Conservation (phyloP, 495 filamentous ascomycete genomes). For the Penicillium coffeae region DNA sequence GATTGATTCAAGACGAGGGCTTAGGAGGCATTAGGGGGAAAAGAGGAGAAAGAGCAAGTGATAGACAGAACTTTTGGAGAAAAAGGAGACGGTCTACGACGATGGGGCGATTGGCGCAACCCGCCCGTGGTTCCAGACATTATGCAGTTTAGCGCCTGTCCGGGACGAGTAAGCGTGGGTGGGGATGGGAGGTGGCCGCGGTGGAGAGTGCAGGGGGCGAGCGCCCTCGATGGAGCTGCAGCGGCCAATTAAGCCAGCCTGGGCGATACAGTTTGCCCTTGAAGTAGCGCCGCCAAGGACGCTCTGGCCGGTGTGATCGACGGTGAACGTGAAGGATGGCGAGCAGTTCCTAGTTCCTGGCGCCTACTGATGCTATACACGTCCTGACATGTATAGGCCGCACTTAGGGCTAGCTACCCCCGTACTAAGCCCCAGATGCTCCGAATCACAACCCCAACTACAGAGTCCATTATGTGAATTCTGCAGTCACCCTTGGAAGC, state of each 20-base stretch:
- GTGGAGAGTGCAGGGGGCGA: background rate
- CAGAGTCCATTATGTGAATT: no score
- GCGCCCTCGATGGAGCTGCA: constrained; percentile 4
- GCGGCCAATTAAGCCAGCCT: background rate
- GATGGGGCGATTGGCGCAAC: constrained; percentile 22
- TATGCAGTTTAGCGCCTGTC: background rate
- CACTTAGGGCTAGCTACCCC: no score
- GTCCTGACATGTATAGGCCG: no score
- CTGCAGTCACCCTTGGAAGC: no score
- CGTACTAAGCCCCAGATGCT: no score
- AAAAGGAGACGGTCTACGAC: constrained; percentile 6
- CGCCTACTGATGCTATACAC: no score
- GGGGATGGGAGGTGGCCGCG: background rate
- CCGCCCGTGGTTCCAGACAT: constrained; percentile 20
- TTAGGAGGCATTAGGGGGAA: constrained; percentile 7
- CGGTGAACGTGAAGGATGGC: constrained; percentile 9
- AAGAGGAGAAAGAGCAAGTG: constrained; percentile 16
- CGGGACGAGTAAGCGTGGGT: constrained; percentile 6
- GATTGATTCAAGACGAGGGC: background rate
- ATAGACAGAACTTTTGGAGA: constrained; percentile 3
- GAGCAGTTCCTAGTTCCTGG: no score
- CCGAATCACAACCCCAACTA: no score
- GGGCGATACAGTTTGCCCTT: background rate
- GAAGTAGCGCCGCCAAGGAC: constrained; percentile 14
- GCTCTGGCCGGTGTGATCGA: constrained; percentile 22